These are phyloP conservation scores for Pythium dissimile DNA, from an alignment of 352 stramenopile genomes.

Conservation along the genomic window DNA sequence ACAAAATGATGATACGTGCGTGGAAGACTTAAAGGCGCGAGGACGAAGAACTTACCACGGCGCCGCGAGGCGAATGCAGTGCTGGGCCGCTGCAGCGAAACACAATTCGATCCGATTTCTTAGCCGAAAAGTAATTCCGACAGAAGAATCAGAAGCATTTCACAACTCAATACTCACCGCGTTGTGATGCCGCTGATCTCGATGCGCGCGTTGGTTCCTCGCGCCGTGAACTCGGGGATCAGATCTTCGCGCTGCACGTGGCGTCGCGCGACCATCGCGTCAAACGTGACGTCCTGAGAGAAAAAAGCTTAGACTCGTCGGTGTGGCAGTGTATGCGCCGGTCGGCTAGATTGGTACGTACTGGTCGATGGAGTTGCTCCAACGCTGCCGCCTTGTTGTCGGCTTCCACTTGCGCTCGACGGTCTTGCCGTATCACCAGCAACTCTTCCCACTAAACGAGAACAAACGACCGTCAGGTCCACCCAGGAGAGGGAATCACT, in stretches of 20 bases:
- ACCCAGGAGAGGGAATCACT: background rate
- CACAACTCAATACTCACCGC: conserved; percentile 26
- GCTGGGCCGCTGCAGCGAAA: conserved; percentile 41
- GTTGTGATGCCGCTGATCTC: conserved; percentile 80
- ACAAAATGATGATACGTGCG: no score
- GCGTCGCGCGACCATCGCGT: conserved; percentile 38
- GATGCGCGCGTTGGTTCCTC: conserved; percentile 53
- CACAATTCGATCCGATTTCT: background rate
- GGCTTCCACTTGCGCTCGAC: conserved; percentile 26
- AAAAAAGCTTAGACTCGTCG: background rate
- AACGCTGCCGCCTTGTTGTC: conserved; percentile 29
- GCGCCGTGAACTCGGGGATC: conserved; percentile 51
- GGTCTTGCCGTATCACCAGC: conserved; percentile 30
- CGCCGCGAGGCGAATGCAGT: conserved; percentile 54
- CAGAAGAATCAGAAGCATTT: background rate
- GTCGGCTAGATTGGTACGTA: background rate
- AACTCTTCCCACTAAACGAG: conserved; percentile 47
- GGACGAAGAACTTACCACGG: conserved; percentile 30
- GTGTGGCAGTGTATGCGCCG: background rate
- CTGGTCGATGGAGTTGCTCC: conserved; percentile 17
- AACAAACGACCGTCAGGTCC: background rate
- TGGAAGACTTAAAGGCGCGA: no score
- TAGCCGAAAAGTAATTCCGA: background rate
- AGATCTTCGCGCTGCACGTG: conserved; percentile 61
- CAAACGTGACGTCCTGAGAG: conserved; percentile 46